Conservation (phyloP, 345 rosid genomes). For the Murraya koenigii region DNA sequence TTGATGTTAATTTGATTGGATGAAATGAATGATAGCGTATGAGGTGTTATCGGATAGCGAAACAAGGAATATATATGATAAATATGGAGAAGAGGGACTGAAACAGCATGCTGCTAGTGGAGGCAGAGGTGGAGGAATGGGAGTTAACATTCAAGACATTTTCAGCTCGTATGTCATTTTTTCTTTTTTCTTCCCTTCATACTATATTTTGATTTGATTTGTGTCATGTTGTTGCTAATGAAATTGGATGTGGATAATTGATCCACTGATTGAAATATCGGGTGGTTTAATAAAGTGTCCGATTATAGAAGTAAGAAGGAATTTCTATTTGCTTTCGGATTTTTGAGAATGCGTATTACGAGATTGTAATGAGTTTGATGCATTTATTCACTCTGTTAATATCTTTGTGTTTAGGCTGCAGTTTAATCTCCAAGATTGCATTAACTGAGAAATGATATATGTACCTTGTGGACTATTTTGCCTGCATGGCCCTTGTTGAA, state of each 20-base stretch:
- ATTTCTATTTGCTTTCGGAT: neutral
- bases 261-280: neutral
- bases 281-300: neutral
- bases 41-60: slow-evolving; percentile 93
- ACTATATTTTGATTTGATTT: neutral
- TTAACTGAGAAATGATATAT: neutral
- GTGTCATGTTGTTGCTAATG: neutral
- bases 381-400: neutral
- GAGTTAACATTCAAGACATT: slow-evolving; percentile 60
- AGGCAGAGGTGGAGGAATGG: slow-evolving; percentile 79
- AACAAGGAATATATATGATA: slow-evolving; percentile 82
- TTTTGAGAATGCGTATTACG: neutral
- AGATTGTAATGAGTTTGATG: neutral
- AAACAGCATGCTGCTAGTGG: slow-evolving; percentile 92
- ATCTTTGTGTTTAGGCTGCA: neutral
- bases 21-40: slow-evolving; percentile 54
- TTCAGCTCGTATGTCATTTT: slow-evolving; percentile 47
- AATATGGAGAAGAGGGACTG: slow-evolving; percentile 93
- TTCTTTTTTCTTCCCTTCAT: neutral
- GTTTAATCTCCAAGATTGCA: neutral
- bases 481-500: neutral
- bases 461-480: neutral
- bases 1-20: slow-evolving; percentile 10
- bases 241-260: neutral
- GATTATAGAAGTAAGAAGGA: neutral